These are phyloP conservation scores for Coemansia sp. DNA, from an alignment of 192 early-diverging fungal genomes.

Conservation along the genomic window DNA sequence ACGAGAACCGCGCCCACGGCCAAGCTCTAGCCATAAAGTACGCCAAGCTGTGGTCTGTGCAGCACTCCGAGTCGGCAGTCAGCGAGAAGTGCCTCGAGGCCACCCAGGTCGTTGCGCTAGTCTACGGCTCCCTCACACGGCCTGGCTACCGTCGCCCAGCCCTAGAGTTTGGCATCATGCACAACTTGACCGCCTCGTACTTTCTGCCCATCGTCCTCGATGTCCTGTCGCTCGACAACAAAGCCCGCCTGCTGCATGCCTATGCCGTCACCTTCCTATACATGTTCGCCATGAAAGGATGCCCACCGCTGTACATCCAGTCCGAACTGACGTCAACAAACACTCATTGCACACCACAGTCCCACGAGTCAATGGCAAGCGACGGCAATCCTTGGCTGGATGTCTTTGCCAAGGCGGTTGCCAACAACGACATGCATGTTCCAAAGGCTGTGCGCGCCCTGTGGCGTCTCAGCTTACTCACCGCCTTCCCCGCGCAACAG, in stretches of 20 bases:
- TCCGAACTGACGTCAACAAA: slow-evolving; percentile 25
- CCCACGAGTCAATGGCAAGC: background rate
- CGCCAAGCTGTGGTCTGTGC: slow-evolving; percentile 41
- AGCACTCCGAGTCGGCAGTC: slow-evolving; percentile 27
- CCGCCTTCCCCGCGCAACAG: slow-evolving; percentile 1
- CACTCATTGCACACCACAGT: slow-evolving; percentile 2
- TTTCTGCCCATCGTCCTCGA: slow-evolving; percentile 51
- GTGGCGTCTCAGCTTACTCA: slow-evolving; percentile 52
- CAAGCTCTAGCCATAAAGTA: slow-evolving; percentile 30
- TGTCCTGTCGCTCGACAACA: slow-evolving; percentile 36
- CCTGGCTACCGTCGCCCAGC: slow-evolving; percentile 16
- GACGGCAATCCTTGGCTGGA: slow-evolving; percentile 49
- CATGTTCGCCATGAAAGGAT: slow-evolving; percentile 42
- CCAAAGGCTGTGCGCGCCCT: slow-evolving; percentile 55
- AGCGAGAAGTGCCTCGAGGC: slow-evolving; percentile 45
- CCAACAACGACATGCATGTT: slow-evolving; percentile 55
- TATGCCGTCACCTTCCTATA: slow-evolving; percentile 27
- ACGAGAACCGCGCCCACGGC: background rate
- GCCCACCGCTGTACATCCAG: slow-evolving; percentile 37
- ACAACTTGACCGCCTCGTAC: slow-evolving; percentile 55
- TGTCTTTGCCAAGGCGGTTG: slow-evolving; percentile 47
- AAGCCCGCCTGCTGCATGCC: slow-evolving; percentile 42
- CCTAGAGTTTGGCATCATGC: slow-evolving; percentile 46
- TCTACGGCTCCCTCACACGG: slow-evolving; percentile 36
- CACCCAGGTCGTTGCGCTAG: slow-evolving; percentile 24